Evolutionary conservation across 1,139 yeast species (phyloP), one percentile per base, ranked within the genome.

Genomic region (Protomyces inundatus): DNA sequence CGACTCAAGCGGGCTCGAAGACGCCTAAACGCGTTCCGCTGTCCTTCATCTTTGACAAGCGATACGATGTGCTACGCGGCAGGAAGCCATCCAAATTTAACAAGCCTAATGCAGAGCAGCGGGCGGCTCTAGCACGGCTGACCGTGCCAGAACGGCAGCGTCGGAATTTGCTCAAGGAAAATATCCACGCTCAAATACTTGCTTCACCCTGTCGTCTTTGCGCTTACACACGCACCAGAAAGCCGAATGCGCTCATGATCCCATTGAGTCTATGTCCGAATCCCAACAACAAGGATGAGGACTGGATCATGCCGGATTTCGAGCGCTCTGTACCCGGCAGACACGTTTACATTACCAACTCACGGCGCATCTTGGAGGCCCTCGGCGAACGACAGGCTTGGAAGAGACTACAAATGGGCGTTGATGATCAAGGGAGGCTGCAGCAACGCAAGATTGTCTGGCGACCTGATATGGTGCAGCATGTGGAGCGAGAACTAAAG

Each of bases 221-320:
- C 50, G 46, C 39, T 5, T 16, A 40, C 50, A 57, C 55, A 7
- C 35, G 55, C n/a, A 33, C 55, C 16, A 34, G 61, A n/a, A 14
- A 35, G 9, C 61, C 61, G 3, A 50, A 32, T 30, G 55, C 30
- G 33, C 39, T 57, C 14, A n/a, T 57, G 50, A 48, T 57, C 6
- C 61, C 61, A 7, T 32, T 57, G 39, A 9, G 33, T 6, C 9
- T 57, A 30, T 35, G 30, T 4, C 51, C 61, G 36, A 55, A 57
- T 14, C 61, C 61, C 9, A 10, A 34, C 7, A 32, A 36, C n/a
- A 35, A 16, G 33, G 32, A 42, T 16, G 54, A 57, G 30, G 61
- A 57, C 6, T 57, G 61, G 61, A 50, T 57, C 55, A 57, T 57
- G 61, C 50, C 61, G 9, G 55, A 51, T 34, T 57, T 23, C 32